Base-by-base conservation (phyloP, 768 basidiomycete species). In the Boletus edulis region DNA sequence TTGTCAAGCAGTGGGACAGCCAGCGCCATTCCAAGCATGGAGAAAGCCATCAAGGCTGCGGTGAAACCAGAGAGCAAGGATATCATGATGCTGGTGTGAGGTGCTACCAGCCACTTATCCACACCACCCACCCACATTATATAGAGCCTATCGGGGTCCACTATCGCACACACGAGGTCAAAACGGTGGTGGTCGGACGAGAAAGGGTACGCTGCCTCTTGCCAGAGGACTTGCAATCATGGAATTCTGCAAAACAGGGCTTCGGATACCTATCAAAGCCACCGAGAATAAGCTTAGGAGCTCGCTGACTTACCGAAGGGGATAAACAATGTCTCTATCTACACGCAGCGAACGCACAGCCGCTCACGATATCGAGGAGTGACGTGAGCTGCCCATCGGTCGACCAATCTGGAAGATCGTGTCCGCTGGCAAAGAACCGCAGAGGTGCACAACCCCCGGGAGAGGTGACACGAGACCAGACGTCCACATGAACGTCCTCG, bases 1-100 rank as follows among this genome's bases (percentile, higher is more conserved):
- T 40, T 62, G 14, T 63, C 49, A 17, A 9, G 54, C 9, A 63
- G 57, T 2, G 62, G 56, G 32, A 32, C 46, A 40, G 52, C 57
- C 17, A 52, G 24, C 14, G 49, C 32, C 38, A 13, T 47, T 37
- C 42, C 46, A 35, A 59, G 13, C 32, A 51, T 37, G 20, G 42
- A 47, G 32, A 62, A 40, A 40, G 29, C 18, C 12, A 42, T 37
- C 8, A 34, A 44, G n/a, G 32, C 24, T n/a, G 52, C 49, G n/a
- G 18, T 35, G 14, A 52, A 18, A 14, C 17, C 31, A 34, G 40
- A 34, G 46, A 29, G 46, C 6, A 56, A 11, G 29, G 43, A 43
- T 20, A 63, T 8, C 61, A 59, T 59, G 9, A 29, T 46, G 40
- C 12, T 29, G 9, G 24, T 27, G 8, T 15, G 18, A 20, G 29